Evolutionary conservation across 2,329 filamentous ascomycete genomes (phyloP).

Genomic region (Penicillium paneum): DNA sequence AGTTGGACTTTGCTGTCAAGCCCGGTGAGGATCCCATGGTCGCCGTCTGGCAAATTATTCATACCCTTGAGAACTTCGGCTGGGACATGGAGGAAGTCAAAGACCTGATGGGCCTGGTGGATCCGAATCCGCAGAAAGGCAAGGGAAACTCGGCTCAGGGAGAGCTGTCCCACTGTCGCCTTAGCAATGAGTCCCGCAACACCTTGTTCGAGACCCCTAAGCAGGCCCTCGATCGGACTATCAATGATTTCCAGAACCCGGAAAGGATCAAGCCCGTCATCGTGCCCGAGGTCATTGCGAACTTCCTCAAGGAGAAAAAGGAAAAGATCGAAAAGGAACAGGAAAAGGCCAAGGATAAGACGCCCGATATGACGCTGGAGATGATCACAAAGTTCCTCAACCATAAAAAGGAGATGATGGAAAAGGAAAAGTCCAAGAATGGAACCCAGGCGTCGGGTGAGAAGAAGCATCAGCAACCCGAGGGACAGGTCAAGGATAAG

Average conservation of each 20-base stretch:
- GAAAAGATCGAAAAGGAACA: neutral
- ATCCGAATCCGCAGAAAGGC: neutral
- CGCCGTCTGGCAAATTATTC: neutral
- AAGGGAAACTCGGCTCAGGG: neutral
- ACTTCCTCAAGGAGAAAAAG: neutral
- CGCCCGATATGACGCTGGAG: no score
- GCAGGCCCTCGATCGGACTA: neutral
- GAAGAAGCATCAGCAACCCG: no score
- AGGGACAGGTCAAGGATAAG: neutral
- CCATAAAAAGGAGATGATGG: no score
- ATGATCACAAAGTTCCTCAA: no score
- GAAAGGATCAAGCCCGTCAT: neutral
- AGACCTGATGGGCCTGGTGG: neutral
- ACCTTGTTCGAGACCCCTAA: neutral
- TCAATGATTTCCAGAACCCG: neutral
- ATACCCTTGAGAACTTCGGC: neutral
- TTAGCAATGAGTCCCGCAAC: neutral
- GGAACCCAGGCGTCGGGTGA: no score
- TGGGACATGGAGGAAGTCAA: neutral
- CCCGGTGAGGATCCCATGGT: neutral
- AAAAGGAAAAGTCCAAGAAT: no score
- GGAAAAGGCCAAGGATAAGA: neutral
- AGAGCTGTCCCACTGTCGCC: neutral
- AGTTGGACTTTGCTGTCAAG: neutral
- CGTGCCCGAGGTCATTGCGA: neutral